Conservation (phyloP, 139 green algal genomes). For the Picochlorum sp. region DNA sequence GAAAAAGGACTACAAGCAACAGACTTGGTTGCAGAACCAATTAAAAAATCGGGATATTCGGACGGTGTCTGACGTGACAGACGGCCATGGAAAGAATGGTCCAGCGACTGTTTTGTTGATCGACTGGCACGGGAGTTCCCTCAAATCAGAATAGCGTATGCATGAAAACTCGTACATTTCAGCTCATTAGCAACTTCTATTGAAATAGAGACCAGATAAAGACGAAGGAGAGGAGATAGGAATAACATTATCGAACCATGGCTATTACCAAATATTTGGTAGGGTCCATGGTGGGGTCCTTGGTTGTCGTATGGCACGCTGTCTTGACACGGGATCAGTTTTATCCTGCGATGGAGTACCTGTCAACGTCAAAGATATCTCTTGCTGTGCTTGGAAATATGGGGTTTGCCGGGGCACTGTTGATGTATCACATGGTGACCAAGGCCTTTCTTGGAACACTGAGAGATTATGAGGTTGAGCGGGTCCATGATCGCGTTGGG, state of each 20-base stretch:
- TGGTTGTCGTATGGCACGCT: conserved; percentile 79
- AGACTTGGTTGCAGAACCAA: no score
- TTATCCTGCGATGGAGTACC: conserved; percentile 83
- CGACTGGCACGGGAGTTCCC: no score
- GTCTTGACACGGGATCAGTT: conserved; percentile 90
- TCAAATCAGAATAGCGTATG: no score
- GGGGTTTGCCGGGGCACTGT: conserved; percentile 70
- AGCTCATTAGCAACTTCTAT: not conserved
- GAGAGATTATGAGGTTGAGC: conserved; percentile 88
- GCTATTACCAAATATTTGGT: conserved; percentile 40
- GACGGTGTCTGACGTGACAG: no score
- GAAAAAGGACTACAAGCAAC: no score
- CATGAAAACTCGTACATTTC: no score
- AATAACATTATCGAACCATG: not conserved
- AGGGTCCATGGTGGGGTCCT: conserved; percentile 35
- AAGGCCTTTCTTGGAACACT: conserved; percentile 87
- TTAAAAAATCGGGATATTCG: no score
- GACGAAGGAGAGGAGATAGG: not conserved
- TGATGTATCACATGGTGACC: conserved; percentile 59
- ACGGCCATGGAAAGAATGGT: not conserved
- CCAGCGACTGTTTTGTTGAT: not conserved
- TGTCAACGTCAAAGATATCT: conserved; percentile 83
- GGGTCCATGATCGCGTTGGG: conserved; percentile 75
- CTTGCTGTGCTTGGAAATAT: conserved; percentile 55
- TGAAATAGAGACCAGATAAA: not conserved